Percentiles rank a stretch among this genome's conserved stretches.
phyloP scores from a whole-genome alignment of 1,284 basidiomycete genomes.

The Fomitopsis betulina region DNA sequence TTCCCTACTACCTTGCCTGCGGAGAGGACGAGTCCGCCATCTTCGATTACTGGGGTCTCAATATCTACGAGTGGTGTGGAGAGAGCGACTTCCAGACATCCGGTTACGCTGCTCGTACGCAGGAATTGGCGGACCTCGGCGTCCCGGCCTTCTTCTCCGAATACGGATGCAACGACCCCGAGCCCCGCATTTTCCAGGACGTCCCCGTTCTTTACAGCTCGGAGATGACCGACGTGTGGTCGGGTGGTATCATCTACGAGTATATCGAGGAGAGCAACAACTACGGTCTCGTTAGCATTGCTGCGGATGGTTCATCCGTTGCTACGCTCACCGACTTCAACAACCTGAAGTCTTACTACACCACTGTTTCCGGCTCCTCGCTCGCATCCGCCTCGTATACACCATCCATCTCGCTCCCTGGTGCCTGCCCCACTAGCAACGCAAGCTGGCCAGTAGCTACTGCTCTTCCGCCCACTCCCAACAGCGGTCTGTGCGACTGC shows the following conservation, averaged over 20 bases:
- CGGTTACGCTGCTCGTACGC: slow-evolving; percentile 5
- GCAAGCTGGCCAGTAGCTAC: slow-evolving; percentile 5
- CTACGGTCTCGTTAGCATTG: slow-evolving; percentile 6
- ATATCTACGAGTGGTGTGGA: slow-evolving; percentile 10
- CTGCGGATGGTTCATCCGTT: slow-evolving; percentile 4
- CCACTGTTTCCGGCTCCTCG: background rate
- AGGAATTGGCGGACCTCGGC: slow-evolving; percentile 5
- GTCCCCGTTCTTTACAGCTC: slow-evolving; percentile 7
- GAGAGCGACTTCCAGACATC: slow-evolving; percentile 3
- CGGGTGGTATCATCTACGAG: slow-evolving; percentile 9
- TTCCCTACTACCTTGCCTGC: slow-evolving; percentile 8
- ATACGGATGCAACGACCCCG: slow-evolving; percentile 6
- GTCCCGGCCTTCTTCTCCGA: slow-evolving; percentile 9
- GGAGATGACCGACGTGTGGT: slow-evolving; percentile 8
- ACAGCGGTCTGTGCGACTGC: slow-evolving; percentile 6
- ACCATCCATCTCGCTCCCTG: slow-evolving; percentile 4
- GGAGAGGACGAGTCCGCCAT: slow-evolving; percentile 3
- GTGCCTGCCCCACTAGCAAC: slow-evolving; percentile 3
- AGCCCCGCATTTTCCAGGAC: slow-evolving; percentile 5
- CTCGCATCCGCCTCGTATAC: slow-evolving; percentile 4
- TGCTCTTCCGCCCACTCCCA: slow-evolving; percentile 4
- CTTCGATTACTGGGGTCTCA: slow-evolving; percentile 9
- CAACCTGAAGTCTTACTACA: slow-evolving; percentile 6
- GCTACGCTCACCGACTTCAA: slow-evolving; percentile 5
- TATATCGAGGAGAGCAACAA: slow-evolving; percentile 6